Evolutionary conservation across 1,139 yeast genomes (phyloP).

Genomic region (Dujonia santamariae): DNA sequence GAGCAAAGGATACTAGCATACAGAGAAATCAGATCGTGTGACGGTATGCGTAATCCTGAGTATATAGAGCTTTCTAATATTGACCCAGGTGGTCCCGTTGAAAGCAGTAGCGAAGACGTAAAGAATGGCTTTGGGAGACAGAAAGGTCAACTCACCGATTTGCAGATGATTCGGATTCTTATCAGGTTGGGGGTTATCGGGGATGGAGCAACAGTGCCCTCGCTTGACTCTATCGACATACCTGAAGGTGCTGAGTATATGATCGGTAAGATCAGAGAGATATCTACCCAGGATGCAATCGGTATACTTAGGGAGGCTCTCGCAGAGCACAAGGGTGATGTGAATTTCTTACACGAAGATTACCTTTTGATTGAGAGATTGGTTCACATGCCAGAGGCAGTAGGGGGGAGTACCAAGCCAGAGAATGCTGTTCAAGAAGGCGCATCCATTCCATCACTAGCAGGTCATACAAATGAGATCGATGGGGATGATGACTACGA

Average conservation of each 20-base stretch:
- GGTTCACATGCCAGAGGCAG: constrained; percentile 15
- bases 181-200: constrained; percentile 6
- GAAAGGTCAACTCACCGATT: too few relatives aligned
- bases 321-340: constrained; percentile 41
- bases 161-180: constrained; percentile 4
- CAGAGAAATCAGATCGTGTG: too few relatives aligned
- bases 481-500: background rate
- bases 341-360: constrained; percentile 37
- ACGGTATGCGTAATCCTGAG: too few relatives aligned
- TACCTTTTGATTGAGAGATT: constrained; percentile 32
- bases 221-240: constrained; percentile 14
- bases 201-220: background rate
- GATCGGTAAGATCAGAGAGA: constrained; percentile 24
- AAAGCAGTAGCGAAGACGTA: too few relatives aligned
- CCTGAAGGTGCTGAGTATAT: constrained; percentile 25
- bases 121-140: too few relatives aligned
- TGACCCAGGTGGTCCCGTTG: constrained; percentile 4
- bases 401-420: background rate
- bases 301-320: constrained; percentile 34
- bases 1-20: too few relatives aligned
- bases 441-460: background rate
- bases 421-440: background rate
- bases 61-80: constrained; percentile 9
- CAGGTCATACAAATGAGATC: background rate
- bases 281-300: constrained; percentile 25